Base-by-base conservation (phyloP, 202 grass and related monocot genomes). In the Alloteropsis angusta region DNA sequence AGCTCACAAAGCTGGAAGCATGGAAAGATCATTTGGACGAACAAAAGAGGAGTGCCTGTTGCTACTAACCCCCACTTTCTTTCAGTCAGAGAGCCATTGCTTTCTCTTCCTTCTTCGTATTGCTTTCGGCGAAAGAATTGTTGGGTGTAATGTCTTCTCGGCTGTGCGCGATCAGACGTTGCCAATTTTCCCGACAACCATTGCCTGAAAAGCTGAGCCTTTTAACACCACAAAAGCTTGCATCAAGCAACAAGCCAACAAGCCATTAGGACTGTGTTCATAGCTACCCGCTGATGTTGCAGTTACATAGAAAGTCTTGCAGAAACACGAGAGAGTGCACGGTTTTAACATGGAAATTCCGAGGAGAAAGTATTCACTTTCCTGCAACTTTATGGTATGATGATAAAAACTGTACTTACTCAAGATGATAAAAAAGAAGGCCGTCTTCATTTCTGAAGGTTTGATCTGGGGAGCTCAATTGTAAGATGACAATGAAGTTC, bases 141-240 rank as follows among this genome's bases (percentile, higher is more conserved):
- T 35, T 21, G 41, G 56, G 28, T 76, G 43, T 47, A 58, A 47
- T 35, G 56, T 15, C 73, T 32, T 48, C 43, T 69, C 43, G 7
- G 16, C 25, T 16, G 17, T 17, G 41, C 56, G 55, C 9, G 21
- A 60, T 62, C 57, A 48, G 56, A 47, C 55, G 26, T 61, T 28
- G 25, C 73, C 25, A 21, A 47, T 76, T 76, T 61, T 39, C 21
- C 71, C 60, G 56, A 72, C 70, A 84, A 38, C 19, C 70, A 61
- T 75, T 32, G 61, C 16, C 55, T 75, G 26, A 80, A 84, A 87
- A 84, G 71, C 14, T 74, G 71, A 44, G 71, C 13, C 11, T 30
- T 53, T 74, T 43, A 42, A 55, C 37, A 59, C 35, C 19, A 6
- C 52, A 16, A 34, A 32, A 74, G 52, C 9, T 7, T 38, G 11